phyloP scores from a whole-genome alignment of 331 rosid genomes.

The Malus hybrid region DNA sequence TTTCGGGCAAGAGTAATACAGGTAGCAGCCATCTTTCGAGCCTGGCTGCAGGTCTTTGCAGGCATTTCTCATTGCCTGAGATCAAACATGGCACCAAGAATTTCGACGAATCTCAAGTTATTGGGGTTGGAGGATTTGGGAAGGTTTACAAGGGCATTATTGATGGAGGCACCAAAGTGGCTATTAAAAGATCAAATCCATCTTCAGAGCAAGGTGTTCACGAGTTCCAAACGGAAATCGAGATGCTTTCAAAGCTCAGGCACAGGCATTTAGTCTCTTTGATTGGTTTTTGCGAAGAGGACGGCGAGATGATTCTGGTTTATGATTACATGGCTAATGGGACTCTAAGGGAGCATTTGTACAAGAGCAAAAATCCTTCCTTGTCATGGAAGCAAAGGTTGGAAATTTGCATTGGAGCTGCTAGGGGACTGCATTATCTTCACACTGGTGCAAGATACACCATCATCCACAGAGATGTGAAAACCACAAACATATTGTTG shows the following conservation, averaged over 20 bases:
- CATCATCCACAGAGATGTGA: conserved; percentile 44
- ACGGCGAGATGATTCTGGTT: conserved; percentile 38
- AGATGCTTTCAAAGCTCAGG: conserved; percentile 48
- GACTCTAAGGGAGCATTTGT: conserved; percentile 41
- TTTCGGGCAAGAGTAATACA: conserved; percentile 12
- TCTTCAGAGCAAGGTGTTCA: conserved; percentile 36
- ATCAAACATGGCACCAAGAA: conserved; percentile 32
- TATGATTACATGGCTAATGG: conserved; percentile 52
- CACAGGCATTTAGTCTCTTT: conserved; percentile 45
- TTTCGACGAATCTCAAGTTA: conserved; percentile 32
- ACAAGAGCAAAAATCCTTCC: conserved; percentile 17
- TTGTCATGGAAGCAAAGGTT: conserved; percentile 39
- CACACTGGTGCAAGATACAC: conserved; percentile 25
- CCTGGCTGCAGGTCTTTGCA: conserved; percentile 24
- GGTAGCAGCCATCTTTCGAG: conserved; percentile 28
- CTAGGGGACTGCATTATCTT: conserved; percentile 35
- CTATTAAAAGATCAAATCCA: conserved; percentile 43
- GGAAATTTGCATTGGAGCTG: conserved; percentile 36
- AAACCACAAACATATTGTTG: conserved; percentile 37
- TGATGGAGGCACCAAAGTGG: conserved; percentile 36
- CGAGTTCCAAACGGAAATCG: conserved; percentile 41
- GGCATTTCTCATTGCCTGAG: conserved; percentile 36
- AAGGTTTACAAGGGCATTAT: conserved; percentile 44
- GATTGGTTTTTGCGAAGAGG: conserved; percentile 38
- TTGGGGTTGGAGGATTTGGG: conserved; percentile 58